Evolutionary conservation across 345 rosid genomes (phyloP), one percentile per base, ranked within the genome.

Genomic region (Passiflora organensis): DNA sequence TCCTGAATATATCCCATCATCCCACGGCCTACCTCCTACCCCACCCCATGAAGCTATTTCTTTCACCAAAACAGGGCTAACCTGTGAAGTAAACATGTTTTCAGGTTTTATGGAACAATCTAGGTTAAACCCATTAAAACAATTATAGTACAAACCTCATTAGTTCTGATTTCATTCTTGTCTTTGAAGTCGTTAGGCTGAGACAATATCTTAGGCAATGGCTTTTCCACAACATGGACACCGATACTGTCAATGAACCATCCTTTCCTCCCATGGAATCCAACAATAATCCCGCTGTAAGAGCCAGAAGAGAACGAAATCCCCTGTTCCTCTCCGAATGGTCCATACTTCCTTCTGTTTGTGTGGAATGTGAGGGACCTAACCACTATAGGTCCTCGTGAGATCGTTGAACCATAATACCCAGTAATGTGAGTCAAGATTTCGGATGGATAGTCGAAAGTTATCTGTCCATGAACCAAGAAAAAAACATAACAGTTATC

Each of bases 321-420:
- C 39, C 71, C 67, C 24, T 65, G 64, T 16, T 71, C 67, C n/a
- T 60, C 67, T 32, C 75, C 71, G 38, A 70, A 70, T 23, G 70
- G 75, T 18, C 75, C 70, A 9, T 70, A 65, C 50, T 59, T 60
- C 38, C 42, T 56, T 32, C 51, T 59, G 47, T 60, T 70, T 43
- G 75, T 70, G 44, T 64, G 43, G 22, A 70, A 60, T 13, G 67
- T 59, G 18, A 70, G 64, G 16, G 63, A 64, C 20, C 50, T 53
- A 12, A 64, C 53, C 2, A 66, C 32, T 10, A 53, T n/a, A 0
- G 69, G 55, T 20, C 63, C 67, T 24, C 63, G 55, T 15, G 49
- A 43, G 13, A 63, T 46, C 6, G 56, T 60, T 23, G 77, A 36
- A 16, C 77, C 63, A 14, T 53, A 73, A 22, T 46, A 67, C 48